A percentile compares a stretch with the other conserved stretches of the same genome.
Evolutionary conservation across 192 early-diverging fungal species (phyloP).

Genomic region (Powellomyces hirtus): DNA sequence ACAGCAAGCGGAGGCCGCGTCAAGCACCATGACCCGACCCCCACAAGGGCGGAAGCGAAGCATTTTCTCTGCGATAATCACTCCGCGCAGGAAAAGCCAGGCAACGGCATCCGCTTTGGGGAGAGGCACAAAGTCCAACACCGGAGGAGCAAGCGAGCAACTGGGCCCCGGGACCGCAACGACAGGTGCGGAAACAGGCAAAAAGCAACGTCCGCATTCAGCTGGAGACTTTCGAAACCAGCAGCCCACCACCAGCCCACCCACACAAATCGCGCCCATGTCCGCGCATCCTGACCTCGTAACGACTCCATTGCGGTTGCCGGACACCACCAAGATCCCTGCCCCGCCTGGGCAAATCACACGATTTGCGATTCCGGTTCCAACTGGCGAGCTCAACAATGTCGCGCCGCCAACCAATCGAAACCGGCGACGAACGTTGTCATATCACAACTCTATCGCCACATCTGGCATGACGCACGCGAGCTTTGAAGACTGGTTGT

Average conservation of each 20-base stretch:
- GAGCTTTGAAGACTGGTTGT: slow-evolving; percentile 46
- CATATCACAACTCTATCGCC: slow-evolving; percentile 44
- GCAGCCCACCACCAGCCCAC: neutral
- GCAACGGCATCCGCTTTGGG: too few species aligned
- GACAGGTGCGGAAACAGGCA: neutral
- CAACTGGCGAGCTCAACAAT: slow-evolving; percentile 15
- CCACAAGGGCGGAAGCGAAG: neutral
- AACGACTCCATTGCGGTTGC: neutral
- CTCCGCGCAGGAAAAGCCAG: slow-evolving; percentile 4
- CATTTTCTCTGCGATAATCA: slow-evolving; percentile 8
- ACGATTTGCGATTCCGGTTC: slow-evolving; percentile 38
- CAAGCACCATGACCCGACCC: neutral
- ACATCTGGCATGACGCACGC: slow-evolving; percentile 34
- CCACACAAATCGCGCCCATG: slow-evolving; percentile 5
- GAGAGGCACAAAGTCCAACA: neutral
- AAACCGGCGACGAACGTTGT: slow-evolving; percentile 36
- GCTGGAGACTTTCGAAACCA: slow-evolving; percentile 2
- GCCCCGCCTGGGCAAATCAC: slow-evolving; percentile 42
- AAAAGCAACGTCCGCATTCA: slow-evolving; percentile 1
- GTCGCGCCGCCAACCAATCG: slow-evolving; percentile 33
- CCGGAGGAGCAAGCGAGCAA: neutral
- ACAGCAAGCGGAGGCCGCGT: neutral
- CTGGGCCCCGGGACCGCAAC: neutral
- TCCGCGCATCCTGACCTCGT: slow-evolving; percentile 11
- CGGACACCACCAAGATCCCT: slow-evolving; percentile 15